A percentile compares a stretch with the other conserved stretches of the same genome.
Conservation (phyloP, 768 basidiomycete species). For the Phylloporus sp. region DNA sequence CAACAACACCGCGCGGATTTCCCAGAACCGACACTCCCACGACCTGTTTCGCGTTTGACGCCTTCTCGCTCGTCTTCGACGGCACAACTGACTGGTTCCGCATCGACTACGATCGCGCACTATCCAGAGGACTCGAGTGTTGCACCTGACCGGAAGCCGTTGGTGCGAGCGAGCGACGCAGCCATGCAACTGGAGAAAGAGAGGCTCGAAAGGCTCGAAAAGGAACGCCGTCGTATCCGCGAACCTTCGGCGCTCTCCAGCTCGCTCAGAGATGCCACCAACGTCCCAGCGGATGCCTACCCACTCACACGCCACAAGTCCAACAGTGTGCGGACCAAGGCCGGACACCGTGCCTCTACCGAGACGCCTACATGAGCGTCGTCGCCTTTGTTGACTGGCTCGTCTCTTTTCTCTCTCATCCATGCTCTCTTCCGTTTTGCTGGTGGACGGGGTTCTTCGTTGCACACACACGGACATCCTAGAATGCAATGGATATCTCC, state of each 20-base stretch:
- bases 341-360: conserved; percentile 6
- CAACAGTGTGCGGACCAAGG: conserved; percentile 15
- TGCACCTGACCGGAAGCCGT: conserved; percentile 19
- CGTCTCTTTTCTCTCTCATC: not conserved
- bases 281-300: conserved; percentile 17
- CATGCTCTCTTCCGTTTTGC: not conserved
- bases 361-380: conserved; percentile 15
- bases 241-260: conserved; percentile 13
- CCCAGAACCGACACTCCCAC: conserved; percentile 22
- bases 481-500: not conserved
- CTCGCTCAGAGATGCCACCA: conserved; percentile 30
- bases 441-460: not conserved
- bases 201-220: conserved; percentile 33
- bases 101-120: conserved; percentile 14
- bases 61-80: conserved; percentile 24
- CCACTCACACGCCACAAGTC: conserved; percentile 19
- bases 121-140: conserved; percentile 10
- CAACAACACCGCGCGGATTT: conserved; percentile 25
- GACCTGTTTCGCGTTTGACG: conserved; percentile 19
- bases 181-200: conserved; percentile 52
- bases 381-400: not conserved
- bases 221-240: conserved; percentile 27
- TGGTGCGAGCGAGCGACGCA: conserved; percentile 50
- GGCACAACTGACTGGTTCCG: conserved; percentile 15
- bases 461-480: not conserved